Percentiles rank a stretch among this genome's conserved stretches.
Evolutionary conservation across 805 yeast genomes (phyloP).

Genomic region (Jamesozyma rosinii): DNA sequence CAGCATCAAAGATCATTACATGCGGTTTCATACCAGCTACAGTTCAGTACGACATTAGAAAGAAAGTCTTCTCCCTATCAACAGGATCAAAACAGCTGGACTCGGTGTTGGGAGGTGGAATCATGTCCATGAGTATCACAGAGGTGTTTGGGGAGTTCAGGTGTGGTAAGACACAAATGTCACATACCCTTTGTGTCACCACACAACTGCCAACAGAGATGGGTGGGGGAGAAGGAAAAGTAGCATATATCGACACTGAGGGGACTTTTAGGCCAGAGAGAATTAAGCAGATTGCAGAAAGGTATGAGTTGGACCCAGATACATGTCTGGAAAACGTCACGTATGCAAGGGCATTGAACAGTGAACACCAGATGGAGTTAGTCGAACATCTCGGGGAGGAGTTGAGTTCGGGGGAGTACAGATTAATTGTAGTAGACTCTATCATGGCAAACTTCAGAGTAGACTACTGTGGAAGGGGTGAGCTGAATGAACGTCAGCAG

Average conservation of each 20-base stretch:
- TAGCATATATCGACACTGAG: conserved; percentile 70
- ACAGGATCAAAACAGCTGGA: conserved; percentile 68
- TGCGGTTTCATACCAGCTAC: conserved; percentile 70
- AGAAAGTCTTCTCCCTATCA: conserved; percentile 53
- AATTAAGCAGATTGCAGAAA: conserved; percentile 52
- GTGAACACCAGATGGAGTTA: conserved; percentile 71
- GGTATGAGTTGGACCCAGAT: conserved; percentile 62
- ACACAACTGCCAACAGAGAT: conserved; percentile 57
- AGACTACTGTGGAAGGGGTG: conserved; percentile 72
- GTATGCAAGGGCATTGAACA: conserved; percentile 66
- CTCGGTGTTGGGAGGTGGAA: conserved; percentile 62
- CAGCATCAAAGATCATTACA: conserved; percentile 55
- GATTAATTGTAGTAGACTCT: conserved; percentile 56
- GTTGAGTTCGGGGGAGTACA: conserved; percentile 57
- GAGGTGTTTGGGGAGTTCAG: conserved; percentile 76
- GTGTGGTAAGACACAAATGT: conserved; percentile 75
- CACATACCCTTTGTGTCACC: conserved; percentile 71
- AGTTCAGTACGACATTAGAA: conserved; percentile 54
- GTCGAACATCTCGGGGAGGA: conserved; percentile 58
- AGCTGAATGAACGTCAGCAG: conserved; percentile 66
- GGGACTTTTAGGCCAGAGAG: conserved; percentile 75
- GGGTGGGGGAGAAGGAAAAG: conserved; percentile 80
- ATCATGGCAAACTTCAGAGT: conserved; percentile 75
- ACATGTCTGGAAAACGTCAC: conserved; percentile 63
- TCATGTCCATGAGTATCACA: conserved; percentile 67